These are phyloP conservation scores for Hymenoscyphus fraxineus DNA, from an alignment of 2,329 filamentous ascomycete species.

Conservation along the genomic window DNA sequence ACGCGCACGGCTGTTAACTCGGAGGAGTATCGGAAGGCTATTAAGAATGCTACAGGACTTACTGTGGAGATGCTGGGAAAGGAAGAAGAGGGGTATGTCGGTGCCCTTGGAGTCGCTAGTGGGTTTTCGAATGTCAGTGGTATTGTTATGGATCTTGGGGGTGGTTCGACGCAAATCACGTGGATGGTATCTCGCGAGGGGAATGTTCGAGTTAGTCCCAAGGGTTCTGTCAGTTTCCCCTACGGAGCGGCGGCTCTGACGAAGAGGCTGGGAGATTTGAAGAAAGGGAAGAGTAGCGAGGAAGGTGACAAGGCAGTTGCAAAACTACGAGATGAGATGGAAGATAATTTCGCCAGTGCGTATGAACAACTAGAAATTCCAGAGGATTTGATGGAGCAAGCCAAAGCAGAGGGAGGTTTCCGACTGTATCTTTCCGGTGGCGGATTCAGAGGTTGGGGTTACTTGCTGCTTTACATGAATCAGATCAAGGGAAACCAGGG, in stretches of 20 bases:
- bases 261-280: conserved; percentile 47
- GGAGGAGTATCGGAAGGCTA: conserved; percentile 47
- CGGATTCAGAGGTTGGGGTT: conserved; percentile 69
- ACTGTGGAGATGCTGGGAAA: conserved; percentile 59
- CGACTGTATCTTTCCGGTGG: conserved; percentile 66
- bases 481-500: conserved; percentile 44
- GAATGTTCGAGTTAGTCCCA: conserved; percentile 46
- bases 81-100: conserved; percentile 62
- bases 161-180: conserved; percentile 66
- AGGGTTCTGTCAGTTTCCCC: conserved; percentile 61
- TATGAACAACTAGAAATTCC: conserved; percentile 53
- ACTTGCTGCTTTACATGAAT: conserved; percentile 57
- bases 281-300: conserved; percentile 37
- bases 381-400: conserved; percentile 42
- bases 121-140: conserved; percentile 58
- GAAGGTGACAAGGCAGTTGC: conserved; percentile 44
- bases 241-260: conserved; percentile 67
- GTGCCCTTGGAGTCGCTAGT: conserved; percentile 64
- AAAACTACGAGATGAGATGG: conserved; percentile 47
- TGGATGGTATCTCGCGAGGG: conserved; percentile 57
- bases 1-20: conserved; percentile 60
- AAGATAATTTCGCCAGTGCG: conserved; percentile 47
- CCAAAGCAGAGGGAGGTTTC: conserved; percentile 45
- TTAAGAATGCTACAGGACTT: conserved; percentile 56
- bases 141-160: conserved; percentile 69